phyloP scores from a whole-genome alignment of 768 basidiomycete species.

The Termitomyces sp. region DNA sequence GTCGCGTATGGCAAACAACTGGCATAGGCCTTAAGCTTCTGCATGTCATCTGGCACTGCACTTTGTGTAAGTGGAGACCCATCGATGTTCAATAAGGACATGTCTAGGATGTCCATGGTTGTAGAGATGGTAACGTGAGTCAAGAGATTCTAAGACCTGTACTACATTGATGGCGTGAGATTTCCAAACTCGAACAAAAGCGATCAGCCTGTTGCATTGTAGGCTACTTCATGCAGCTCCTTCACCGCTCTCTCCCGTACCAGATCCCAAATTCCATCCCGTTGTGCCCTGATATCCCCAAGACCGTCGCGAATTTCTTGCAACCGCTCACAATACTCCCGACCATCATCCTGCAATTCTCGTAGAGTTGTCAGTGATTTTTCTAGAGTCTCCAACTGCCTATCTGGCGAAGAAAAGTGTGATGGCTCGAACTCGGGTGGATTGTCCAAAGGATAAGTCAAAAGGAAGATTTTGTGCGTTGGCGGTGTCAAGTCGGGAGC shows the following conservation, averaged over 20 bases:
- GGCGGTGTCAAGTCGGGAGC: conserved; percentile 65
- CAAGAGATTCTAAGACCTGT: background rate
- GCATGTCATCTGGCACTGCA: conserved; percentile 35
- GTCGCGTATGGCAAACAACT: conserved; percentile 69
- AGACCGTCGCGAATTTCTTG: conserved; percentile 80
- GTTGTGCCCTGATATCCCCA: conserved; percentile 67
- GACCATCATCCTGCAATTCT: conserved; percentile 81
- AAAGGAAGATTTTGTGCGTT: conserved; percentile 63
- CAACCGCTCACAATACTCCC: conserved; percentile 81
- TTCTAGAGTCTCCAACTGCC: conserved; percentile 66
- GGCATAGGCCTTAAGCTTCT: conserved; percentile 60
- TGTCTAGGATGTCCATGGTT: conserved; percentile 40
- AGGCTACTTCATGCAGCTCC: conserved; percentile 67
- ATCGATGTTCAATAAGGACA: conserved; percentile 38
- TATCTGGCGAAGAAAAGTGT: conserved; percentile 58
- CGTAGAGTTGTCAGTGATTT: conserved; percentile 68
- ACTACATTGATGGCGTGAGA: conserved; percentile 2
- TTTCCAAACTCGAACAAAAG: background rate
- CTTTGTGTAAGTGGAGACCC: conserved; percentile 20
- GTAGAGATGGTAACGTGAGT: conserved; percentile 6
- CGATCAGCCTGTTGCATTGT: conserved; percentile 23
- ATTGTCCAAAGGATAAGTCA: conserved; percentile 40
- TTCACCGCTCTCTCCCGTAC: conserved; percentile 70
- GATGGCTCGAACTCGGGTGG: conserved; percentile 45
- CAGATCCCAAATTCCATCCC: conserved; percentile 70